Evolutionary conservation across 2,329 filamentous ascomycete genomes (phyloP), one percentile per base, ranked within the genome.

Genomic region (Neocucurbitaria cava): DNA sequence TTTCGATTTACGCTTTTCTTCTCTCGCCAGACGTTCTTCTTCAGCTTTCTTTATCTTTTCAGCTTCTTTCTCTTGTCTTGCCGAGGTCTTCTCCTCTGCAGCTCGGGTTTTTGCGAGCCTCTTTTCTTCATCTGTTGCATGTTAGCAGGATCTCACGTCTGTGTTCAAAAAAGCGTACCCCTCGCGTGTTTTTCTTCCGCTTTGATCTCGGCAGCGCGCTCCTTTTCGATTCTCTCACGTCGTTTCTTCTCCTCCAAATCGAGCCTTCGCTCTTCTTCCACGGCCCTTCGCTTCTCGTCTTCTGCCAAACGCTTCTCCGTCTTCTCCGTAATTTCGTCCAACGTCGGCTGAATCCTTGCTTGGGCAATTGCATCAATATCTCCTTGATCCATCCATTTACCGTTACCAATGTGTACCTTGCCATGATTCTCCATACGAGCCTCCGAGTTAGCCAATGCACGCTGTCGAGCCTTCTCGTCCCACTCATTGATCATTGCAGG

Each of bases 281-380:
- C 83, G 45, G 88, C 89, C 38, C 85, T 82, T 71, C 91, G 87
- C 53, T 81, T 81, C 68, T 92, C 89, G 20, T 89, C 72, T 54
- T 87, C 83, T 44, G 89, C 90, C 35, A 85, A 82, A 70, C 92
- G 88, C 57, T 82, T 82, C 68, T 92, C 89, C 0, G 90, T 90
- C 69, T 88, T 90, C 46, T 90, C 87, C 48, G 88, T 87, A 58
- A 97, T 95, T 61, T 96, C 90, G 62, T 96, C 89, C 5, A 97
- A 75, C 0, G 95, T 87, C 4, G 93, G 93, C 72, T 94, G 90
- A 15, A 97, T 84, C 62, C 88, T 87, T 41, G 84, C 86, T 11
- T 86, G 84, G 2, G 93, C 93, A 62, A 96, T 90, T 5, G 86
- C 86, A 59, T 97, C 87, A 15, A 97, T 86, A 43, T 92, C 90